These are phyloP conservation scores for Umbelopsis sp. DNA, from an alignment of 192 early-diverging fungal genomes.

Conservation along the genomic window DNA sequence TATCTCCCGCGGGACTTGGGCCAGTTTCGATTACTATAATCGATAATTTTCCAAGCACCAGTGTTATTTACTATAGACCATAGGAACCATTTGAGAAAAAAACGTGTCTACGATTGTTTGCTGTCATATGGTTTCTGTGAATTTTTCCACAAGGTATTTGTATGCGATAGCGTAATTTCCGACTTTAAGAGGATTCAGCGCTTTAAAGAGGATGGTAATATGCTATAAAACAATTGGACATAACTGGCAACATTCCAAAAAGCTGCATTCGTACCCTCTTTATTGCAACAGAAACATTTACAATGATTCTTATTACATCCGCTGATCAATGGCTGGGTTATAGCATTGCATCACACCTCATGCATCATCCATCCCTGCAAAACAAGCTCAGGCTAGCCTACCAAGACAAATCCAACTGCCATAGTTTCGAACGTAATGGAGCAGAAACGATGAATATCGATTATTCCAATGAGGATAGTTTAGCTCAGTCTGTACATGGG, in stretches of 20 bases:
- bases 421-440: conserved; percentile 22
- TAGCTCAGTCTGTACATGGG: conserved; percentile 25
- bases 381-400: conserved; percentile 21
- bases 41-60: conserved; percentile 8
- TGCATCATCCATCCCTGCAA: conserved; percentile 16
- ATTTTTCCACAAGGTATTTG: neutral
- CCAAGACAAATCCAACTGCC: conserved; percentile 22
- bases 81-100: neutral
- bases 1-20: neutral
- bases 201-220: no score
- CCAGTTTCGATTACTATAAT: neutral
- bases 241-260: neutral
- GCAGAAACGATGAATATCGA: conserved; percentile 26
- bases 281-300: neutral
- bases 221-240: no score
- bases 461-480: conserved; percentile 25
- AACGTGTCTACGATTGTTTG: neutral
- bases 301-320: conserved; percentile 33
- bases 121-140: neutral
- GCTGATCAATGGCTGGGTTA: conserved; percentile 35
- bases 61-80: neutral
- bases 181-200: neutral
- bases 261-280: neutral
- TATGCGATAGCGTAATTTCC: neutral
- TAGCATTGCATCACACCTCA: conserved; percentile 27